A percentile compares a stretch with the other conserved stretches of the same genome.
phyloP scores from a whole-genome alignment of 768 basidiomycete species.

The Leccinum boreale region DNA sequence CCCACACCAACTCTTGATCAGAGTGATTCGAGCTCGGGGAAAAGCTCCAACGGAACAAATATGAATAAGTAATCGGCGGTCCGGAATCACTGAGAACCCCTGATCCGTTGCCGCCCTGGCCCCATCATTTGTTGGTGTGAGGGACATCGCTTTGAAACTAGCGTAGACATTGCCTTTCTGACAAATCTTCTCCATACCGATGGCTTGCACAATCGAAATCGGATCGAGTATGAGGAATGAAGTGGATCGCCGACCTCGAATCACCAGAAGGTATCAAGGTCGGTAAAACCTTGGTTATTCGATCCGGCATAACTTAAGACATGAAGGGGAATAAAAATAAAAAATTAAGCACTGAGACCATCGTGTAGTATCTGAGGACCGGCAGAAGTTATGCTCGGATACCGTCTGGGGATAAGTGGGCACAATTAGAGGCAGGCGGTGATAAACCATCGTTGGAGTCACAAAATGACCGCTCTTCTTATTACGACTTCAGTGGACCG shows the following conservation, averaged over 20 bases:
- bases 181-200: not conserved
- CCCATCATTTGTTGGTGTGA: not conserved
- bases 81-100: no score
- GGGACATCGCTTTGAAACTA: not conserved
- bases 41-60: not conserved
- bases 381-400: not conserved
- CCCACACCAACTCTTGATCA: not conserved
- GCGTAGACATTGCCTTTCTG: not conserved
- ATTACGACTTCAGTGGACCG: not conserved
- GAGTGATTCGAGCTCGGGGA: not conserved
- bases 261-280: not conserved
- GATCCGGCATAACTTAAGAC: not conserved
- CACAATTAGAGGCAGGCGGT: not conserved
- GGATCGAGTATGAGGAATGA: not conserved
- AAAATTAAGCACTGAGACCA: not conserved
- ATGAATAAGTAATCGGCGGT: not conserved
- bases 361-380: not conserved
- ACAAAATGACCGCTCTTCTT: not conserved
- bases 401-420: not conserved
- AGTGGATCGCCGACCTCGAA: not conserved
- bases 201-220: not conserved
- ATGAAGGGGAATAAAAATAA: not conserved
- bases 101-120: not conserved
- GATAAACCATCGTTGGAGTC: not conserved
- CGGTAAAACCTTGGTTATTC: not conserved